Conservation (phyloP, 1,284 basidiomycete genomes). For the Mycosarcoma mackinlayi region DNA sequence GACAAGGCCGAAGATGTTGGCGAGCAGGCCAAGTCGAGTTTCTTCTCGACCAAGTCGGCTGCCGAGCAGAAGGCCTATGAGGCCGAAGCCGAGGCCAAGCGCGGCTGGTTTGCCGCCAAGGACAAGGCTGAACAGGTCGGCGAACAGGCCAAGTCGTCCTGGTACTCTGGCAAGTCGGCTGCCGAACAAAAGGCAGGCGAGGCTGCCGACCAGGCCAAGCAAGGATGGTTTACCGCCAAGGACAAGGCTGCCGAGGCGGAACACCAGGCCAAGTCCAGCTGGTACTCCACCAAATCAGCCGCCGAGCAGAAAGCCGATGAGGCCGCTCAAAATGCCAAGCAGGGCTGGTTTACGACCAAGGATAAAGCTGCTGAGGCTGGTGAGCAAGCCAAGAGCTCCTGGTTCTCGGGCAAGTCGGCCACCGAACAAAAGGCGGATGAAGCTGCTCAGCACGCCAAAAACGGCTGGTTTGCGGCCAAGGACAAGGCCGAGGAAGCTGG, state of each 20-base stretch:
- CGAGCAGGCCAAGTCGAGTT: slow-evolving; percentile 15
- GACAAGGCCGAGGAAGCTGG: slow-evolving; percentile 25
- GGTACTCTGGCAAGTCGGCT: slow-evolving; percentile 17
- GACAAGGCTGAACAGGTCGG: slow-evolving; percentile 18
- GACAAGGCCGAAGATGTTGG: slow-evolving; percentile 36
- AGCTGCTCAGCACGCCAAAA: slow-evolving; percentile 12
- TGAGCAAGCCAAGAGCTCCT: slow-evolving; percentile 18
- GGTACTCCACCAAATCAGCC: slow-evolving; percentile 24
- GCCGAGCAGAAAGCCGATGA: slow-evolving; percentile 34
- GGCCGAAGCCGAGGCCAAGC: slow-evolving; percentile 7
- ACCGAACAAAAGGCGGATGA: slow-evolving; percentile 32
- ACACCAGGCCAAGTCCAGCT: slow-evolving; percentile 21
- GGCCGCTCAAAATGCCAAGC: slow-evolving; percentile 27
- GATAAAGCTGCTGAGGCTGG: slow-evolving; percentile 27
- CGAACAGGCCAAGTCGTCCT: slow-evolving; percentile 21
- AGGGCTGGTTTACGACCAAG: slow-evolving; percentile 22
- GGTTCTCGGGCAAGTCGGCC: slow-evolving; percentile 25
- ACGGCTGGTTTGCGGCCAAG: slow-evolving; percentile 15
- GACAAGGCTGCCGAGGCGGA: slow-evolving; percentile 35
- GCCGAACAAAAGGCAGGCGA: slow-evolving; percentile 27
- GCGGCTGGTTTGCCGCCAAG: slow-evolving; percentile 20
- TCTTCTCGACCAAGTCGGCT: slow-evolving; percentile 24
- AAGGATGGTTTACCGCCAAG: slow-evolving; percentile 28
- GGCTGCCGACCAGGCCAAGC: slow-evolving; percentile 11
- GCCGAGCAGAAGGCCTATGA: slow-evolving; percentile 32